Conservation (phyloP, 1,284 basidiomycete species). For the Pascua guehoae region DNA sequence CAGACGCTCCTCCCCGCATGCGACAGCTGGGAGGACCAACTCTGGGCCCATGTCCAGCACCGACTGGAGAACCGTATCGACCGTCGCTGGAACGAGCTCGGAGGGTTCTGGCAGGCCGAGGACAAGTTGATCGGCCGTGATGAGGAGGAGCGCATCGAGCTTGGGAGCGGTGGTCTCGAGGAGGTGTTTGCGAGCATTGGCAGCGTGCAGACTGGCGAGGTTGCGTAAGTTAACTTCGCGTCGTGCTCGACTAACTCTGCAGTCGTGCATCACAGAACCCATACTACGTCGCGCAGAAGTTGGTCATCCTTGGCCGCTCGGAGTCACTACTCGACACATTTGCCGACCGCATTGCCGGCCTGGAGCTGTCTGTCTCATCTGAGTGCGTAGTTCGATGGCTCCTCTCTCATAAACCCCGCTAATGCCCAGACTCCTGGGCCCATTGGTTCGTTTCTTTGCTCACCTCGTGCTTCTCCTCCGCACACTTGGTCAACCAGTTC, state of each 20-base stretch:
- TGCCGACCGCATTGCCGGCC: slow-evolving; percentile 56
- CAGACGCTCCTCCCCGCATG: slow-evolving; percentile 71
- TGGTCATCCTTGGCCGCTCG: slow-evolving; percentile 74
- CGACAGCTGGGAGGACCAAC: slow-evolving; percentile 85
- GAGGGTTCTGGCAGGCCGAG: slow-evolving; percentile 49
- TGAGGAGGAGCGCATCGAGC: slow-evolving; percentile 31
- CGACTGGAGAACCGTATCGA: slow-evolving; percentile 64
- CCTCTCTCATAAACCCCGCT: background rate
- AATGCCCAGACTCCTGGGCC: slow-evolving; percentile 27
- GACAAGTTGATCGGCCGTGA: slow-evolving; percentile 26
- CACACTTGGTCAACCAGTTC: slow-evolving; percentile 69
- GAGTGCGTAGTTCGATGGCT: slow-evolving; percentile 59
- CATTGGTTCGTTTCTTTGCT: slow-evolving; percentile 77
- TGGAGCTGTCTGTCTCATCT: slow-evolving; percentile 50
- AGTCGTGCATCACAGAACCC: slow-evolving; percentile 66
- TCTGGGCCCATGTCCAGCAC: slow-evolving; percentile 87
- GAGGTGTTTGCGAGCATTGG: slow-evolving; percentile 45
- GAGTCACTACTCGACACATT: slow-evolving; percentile 69
- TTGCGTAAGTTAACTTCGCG: slow-evolving; percentile 35
- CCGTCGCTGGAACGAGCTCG: slow-evolving; percentile 39
- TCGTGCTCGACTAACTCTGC: background rate
- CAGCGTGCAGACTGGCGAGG: slow-evolving; percentile 29
- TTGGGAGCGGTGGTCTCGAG: slow-evolving; percentile 35
- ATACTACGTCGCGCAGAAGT: slow-evolving; percentile 65
- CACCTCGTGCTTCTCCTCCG: slow-evolving; percentile 90